A percentile compares a stretch with the other conserved stretches of the same genome.
These are phyloP conservation scores for Aspergillus neoniger DNA, from an alignment of 2,329 filamentous ascomycete genomes.

Conservation along the genomic window DNA sequence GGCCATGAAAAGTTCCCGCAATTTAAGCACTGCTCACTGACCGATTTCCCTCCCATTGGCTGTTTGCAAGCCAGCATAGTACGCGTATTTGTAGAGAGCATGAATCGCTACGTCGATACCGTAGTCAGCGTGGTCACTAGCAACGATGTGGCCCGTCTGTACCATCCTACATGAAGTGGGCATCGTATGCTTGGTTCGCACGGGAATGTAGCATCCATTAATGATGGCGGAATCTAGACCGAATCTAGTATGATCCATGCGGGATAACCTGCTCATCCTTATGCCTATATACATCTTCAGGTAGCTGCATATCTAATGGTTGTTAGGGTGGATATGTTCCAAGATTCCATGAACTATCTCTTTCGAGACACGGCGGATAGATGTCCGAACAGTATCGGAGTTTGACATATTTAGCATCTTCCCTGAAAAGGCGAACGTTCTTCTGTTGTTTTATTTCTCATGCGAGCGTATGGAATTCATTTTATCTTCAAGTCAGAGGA, in stretches of 20 bases:
- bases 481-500: too few relatives aligned
- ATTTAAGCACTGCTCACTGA: too few relatives aligned
- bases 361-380: too few relatives aligned
- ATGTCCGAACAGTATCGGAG: too few relatives aligned
- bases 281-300: background rate
- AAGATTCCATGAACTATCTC: too few relatives aligned
- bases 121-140: background rate
- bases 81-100: background rate
- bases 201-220: too few relatives aligned
- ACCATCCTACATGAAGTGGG: background rate
- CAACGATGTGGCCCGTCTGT: background rate
- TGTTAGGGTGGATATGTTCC: background rate
- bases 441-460: too few relatives aligned
- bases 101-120: background rate
- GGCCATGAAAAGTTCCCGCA: background rate
- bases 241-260: background rate
- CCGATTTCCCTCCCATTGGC: background rate
- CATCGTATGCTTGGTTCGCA: too few relatives aligned
- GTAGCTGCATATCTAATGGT: background rate
- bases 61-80: background rate
- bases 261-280: too few relatives aligned
- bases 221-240: background rate
- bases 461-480: too few relatives aligned
- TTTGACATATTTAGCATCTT: too few relatives aligned
- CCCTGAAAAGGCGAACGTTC: too few relatives aligned